These are phyloP conservation scores for Protoeuglena noctilucae DNA, from an alignment of 139 green algal species.

Conservation along the genomic window DNA sequence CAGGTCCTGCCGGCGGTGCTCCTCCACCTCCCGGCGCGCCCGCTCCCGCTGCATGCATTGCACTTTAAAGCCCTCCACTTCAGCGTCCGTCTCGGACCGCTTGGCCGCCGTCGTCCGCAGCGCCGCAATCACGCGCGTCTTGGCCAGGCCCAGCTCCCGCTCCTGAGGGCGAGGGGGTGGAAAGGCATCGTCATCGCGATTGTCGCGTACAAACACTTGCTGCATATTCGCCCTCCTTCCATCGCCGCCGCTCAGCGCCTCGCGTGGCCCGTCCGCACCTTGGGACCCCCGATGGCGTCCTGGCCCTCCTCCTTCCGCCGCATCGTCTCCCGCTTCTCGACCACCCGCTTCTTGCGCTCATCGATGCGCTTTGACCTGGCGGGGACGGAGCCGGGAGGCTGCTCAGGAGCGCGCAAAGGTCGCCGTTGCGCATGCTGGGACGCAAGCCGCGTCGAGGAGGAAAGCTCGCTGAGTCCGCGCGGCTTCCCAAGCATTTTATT, in stretches of 20 bases:
- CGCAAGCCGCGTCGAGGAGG: no score
- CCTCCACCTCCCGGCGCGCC: conserved; percentile 1
- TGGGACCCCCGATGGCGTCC: neutral
- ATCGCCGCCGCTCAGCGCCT: neutral
- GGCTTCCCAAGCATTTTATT: no score
- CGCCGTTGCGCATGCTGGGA: no score
- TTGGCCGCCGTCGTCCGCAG: neutral
- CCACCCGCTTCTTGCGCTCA: neutral
- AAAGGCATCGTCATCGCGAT: no score
- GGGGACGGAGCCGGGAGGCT: no score
- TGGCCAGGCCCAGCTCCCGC: neutral
- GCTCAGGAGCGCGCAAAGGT: no score
- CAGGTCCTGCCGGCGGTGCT: conserved; percentile 5
- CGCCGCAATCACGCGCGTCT: neutral
- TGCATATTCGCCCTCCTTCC: neutral
- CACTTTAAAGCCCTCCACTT: conserved; percentile 2
- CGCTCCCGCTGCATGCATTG: neutral
- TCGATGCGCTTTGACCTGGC: neutral
- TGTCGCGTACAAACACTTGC: neutral
- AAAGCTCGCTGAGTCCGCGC: no score
- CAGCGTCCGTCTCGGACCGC: conserved; percentile 1
- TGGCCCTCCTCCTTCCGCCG: neutral
- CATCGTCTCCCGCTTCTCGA: neutral
- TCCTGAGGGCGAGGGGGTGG: no score
- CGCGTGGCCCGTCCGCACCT: neutral